A percentile compares a stretch with the other conserved stretches of the same genome.
Conservation (phyloP, 805 yeast genomes). For the Starmera amethionina region DNA sequence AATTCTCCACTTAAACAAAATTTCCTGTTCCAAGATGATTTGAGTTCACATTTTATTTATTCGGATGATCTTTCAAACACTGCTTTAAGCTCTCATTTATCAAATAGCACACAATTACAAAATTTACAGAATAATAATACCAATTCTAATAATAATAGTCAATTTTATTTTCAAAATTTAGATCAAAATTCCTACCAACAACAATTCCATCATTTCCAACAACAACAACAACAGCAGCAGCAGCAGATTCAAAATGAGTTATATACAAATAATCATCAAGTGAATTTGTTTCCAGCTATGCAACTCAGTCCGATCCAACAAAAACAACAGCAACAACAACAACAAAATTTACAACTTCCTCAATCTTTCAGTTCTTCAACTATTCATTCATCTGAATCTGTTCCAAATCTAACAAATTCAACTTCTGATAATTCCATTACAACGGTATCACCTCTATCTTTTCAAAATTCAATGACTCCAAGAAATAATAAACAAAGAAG, state of each 20-base stretch:
- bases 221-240: neutral
- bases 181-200: too few species aligned
- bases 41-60: neutral
- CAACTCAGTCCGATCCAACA: neutral
- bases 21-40: neutral
- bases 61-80: neutral
- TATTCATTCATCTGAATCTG: constrained; percentile 22
- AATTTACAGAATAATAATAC: too few species aligned
- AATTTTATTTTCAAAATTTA: too few species aligned
- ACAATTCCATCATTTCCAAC: neutral
- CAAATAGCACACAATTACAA: too few species aligned
- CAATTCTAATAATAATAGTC: too few species aligned
- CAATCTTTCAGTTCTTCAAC: constrained; percentile 24
- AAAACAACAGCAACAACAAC: constrained; percentile 1
- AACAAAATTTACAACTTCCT: constrained; percentile 3
- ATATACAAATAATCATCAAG: neutral
- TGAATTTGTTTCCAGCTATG: neutral
- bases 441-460: constrained; percentile 10
- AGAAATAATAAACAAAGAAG: constrained; percentile 21
- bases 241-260: neutral
- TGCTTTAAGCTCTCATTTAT: too few species aligned
- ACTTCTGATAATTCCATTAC: constrained; percentile 15
- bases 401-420: constrained; percentile 18
- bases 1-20: neutral
- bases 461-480: constrained; percentile 25